Evolutionary conservation across 345 rosid genomes (phyloP).

Genomic region (Carallia brachiata): DNA sequence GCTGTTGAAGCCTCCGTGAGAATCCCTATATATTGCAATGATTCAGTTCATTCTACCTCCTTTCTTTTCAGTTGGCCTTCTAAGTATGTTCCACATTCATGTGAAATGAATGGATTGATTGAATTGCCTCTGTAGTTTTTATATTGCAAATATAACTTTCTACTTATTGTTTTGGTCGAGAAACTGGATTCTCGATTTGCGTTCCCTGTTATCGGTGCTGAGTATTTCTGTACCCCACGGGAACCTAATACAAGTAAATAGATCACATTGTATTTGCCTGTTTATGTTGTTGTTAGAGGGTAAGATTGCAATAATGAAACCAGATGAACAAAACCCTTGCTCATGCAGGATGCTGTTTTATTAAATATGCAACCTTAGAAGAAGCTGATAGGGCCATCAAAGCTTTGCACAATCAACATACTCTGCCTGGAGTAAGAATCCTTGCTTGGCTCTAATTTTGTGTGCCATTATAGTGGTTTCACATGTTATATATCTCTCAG

Average conservation of each 20-base stretch:
- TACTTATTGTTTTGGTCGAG: conserved; percentile 5
- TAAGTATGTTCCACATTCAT: neutral
- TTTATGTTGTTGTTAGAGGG: conserved; percentile 15
- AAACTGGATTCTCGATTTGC: neutral
- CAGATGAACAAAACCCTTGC: conserved; percentile 37
- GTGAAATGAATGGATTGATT: no score
- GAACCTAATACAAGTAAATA: neutral
- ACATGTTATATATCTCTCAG: conserved; percentile 37
- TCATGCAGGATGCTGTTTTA: conserved; percentile 97
- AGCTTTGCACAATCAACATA: conserved; percentile 89
- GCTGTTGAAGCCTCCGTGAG: neutral
- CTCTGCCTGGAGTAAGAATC: conserved; percentile 84
- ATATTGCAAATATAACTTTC: no score
- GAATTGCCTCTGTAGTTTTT: no score
- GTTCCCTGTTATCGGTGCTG: neutral
- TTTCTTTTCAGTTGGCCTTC: neutral
- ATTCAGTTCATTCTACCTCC: neutral
- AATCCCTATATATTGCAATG: neutral
- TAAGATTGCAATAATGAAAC: conserved; percentile 30
- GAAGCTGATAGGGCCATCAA: conserved; percentile 97
- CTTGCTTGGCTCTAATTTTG: neutral
- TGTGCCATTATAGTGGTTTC: conserved; percentile 1
- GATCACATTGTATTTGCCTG: neutral
- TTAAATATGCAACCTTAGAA: conserved; percentile 84
- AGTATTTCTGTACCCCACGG: neutral